Conservation (phyloP, 805 yeast genomes). For the Maudiozyma turicensis region DNA sequence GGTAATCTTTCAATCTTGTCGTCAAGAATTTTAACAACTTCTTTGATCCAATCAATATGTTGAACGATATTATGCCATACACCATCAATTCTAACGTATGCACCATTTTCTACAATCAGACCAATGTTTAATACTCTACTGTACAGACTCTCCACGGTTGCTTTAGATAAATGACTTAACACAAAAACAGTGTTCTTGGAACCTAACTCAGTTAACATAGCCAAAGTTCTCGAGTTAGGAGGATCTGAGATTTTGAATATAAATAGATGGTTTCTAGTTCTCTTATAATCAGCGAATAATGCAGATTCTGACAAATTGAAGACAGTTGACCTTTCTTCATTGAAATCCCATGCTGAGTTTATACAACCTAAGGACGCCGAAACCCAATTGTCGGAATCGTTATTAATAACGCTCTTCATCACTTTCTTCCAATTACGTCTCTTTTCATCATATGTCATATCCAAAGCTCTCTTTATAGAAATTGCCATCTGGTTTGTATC, state of each 20-base stretch:
- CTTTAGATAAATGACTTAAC: constrained; percentile 52
- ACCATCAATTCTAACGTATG: constrained; percentile 49
- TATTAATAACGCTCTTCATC: constrained; percentile 46
- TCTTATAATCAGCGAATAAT: constrained; percentile 23
- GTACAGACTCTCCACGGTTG: constrained; percentile 58
- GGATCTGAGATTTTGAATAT: constrained; percentile 39
- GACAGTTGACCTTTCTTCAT: constrained; percentile 31
- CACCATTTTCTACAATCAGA: constrained; percentile 85
- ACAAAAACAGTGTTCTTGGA: constrained; percentile 61
- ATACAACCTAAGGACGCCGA: constrained; percentile 44
- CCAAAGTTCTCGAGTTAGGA: constrained; percentile 52
- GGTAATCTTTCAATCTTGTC: constrained; percentile 62
- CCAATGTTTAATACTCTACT: constrained; percentile 64
- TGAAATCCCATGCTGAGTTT: constrained; percentile 41
- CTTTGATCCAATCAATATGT: constrained; percentile 36
- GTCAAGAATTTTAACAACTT: constrained; percentile 27
- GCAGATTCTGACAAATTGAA: constrained; percentile 26
- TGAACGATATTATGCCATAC: constrained; percentile 58
- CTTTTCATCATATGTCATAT: constrained; percentile 53
- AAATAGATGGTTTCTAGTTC: constrained; percentile 34
- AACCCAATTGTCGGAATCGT: constrained; percentile 75
- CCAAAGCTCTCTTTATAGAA: constrained; percentile 54
- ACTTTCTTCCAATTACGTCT: constrained; percentile 51
- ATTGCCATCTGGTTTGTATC: constrained; percentile 57
- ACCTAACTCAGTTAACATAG: constrained; percentile 54